Percentiles rank a stretch among this genome's conserved stretches.
These are phyloP conservation scores for Diversispora eburnea DNA, from an alignment of 192 early-diverging fungal genomes.

Conservation along the genomic window DNA sequence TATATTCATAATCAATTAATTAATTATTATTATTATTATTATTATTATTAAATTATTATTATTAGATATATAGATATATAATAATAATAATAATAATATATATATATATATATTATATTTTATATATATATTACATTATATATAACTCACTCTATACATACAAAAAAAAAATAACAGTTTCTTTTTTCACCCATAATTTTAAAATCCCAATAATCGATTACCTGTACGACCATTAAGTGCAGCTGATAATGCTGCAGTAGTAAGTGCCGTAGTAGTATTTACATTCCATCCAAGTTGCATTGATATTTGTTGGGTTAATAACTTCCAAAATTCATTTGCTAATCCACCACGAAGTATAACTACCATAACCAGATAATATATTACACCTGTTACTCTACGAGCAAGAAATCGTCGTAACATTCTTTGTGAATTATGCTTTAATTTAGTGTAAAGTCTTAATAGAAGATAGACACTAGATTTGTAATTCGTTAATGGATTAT, in stretches of 20 bases:
- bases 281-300: conserved; percentile 25
- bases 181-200: too few relatives aligned
- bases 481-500: not conserved
- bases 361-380: conserved; percentile 18
- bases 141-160: too few relatives aligned
- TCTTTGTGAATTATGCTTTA: conserved; percentile 1
- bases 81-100: too few relatives aligned
- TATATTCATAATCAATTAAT: too few relatives aligned
- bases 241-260: conserved; percentile 14
- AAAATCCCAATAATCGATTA: conserved; percentile 13
- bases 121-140: too few relatives aligned
- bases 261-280: conserved; percentile 14
- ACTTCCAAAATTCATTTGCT: conserved; percentile 18
- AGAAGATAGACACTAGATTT: not conserved
- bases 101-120: too few relatives aligned
- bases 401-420: conserved; percentile 17
- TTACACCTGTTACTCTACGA: not conserved
- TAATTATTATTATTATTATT: too few relatives aligned
- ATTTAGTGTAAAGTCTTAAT: not conserved
- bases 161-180: too few relatives aligned
- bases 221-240: conserved; percentile 19
- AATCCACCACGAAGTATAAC: conserved; percentile 22
- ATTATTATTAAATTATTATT: too few relatives aligned
- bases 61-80: not conserved
- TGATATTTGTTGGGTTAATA: conserved; percentile 14